These are phyloP conservation scores for Pleurotus ostreatus DNA, from an alignment of 768 basidiomycete species.

Conservation along the genomic window DNA sequence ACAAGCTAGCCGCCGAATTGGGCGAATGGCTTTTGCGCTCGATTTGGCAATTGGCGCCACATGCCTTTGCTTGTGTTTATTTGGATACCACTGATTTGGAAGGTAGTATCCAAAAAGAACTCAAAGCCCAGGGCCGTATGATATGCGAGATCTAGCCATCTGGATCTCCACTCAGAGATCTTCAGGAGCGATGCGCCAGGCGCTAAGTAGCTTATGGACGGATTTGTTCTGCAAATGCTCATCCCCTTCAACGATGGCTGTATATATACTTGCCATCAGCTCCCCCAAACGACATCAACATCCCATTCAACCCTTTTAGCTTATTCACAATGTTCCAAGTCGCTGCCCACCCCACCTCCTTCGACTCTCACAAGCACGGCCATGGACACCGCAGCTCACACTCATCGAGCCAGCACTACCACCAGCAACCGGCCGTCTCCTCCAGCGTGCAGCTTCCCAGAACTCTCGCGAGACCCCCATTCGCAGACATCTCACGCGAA, in stretches of 20 bases:
- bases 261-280: conserved; percentile 5
- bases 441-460: conserved; percentile 65
- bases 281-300: conserved; percentile 2
- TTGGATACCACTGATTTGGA: background rate
- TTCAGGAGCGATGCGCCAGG: conserved; percentile 3
- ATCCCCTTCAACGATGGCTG: conserved; percentile 5
- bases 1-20: conserved; percentile 4
- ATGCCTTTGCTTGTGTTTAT: background rate
- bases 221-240: conserved; percentile 9
- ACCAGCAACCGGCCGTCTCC: conserved; percentile 12
- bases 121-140: conserved; percentile 7
- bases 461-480: conserved; percentile 59
- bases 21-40: conserved; percentile 6
- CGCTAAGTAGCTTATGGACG: conserved; percentile 1
- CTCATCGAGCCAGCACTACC: conserved; percentile 16
- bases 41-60: conserved; percentile 1
- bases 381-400: conserved; percentile 21
- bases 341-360: conserved; percentile 38
- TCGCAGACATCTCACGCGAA: conserved; percentile 51
- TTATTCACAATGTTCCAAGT: conserved; percentile 41
- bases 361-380: conserved; percentile 31
- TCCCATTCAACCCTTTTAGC: conserved; percentile 3
- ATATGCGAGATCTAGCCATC: background rate
- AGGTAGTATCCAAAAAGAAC: conserved; percentile 9
- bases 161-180: conserved; percentile 3